Percentiles rank a stretch among this genome's conserved stretches.
Conservation (phyloP, 2,329 filamentous ascomycete species). For the Phaeosphaeriaceae sp. region DNA sequence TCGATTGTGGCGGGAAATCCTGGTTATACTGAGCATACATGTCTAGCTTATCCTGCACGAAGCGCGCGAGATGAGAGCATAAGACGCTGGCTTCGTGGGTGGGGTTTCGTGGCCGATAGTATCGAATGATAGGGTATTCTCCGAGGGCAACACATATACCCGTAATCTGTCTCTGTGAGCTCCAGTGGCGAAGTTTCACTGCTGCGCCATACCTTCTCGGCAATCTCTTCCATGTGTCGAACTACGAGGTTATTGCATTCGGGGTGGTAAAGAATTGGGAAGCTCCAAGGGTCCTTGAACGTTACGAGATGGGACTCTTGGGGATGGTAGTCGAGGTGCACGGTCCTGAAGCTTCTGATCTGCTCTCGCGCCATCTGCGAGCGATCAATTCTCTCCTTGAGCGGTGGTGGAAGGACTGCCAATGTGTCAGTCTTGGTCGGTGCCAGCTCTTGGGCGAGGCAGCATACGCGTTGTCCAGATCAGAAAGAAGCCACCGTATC, state of each 20-base stretch:
- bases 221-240: constrained; percentile 81
- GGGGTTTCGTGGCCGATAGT: constrained; percentile 78
- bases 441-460: not conserved
- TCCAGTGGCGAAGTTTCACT: not conserved
- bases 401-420: constrained; percentile 70
- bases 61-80: constrained; percentile 85
- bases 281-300: constrained; percentile 95
- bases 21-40: constrained; percentile 83
- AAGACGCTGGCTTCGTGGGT: constrained; percentile 88
- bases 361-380: constrained; percentile 73
- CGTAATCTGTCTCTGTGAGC: constrained; percentile 67
- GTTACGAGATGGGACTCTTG: constrained; percentile 90
- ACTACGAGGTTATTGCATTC: constrained; percentile 84
- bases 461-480: constrained; percentile 77
- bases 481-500: constrained; percentile 80
- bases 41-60: constrained; percentile 91
- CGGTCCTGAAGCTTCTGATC: constrained; percentile 79
- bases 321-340: constrained; percentile 89
- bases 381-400: constrained; percentile 77
- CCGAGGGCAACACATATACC: constrained; percentile 90
- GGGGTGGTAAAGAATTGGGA: constrained; percentile 90
- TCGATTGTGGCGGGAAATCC: constrained; percentile 81
- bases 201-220: constrained; percentile 74
- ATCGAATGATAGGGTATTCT: constrained; percentile 92
- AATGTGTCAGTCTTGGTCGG: constrained; percentile 9